Base-by-base conservation (phyloP, 768 basidiomycete genomes). In the Mycena vulgaris region DNA sequence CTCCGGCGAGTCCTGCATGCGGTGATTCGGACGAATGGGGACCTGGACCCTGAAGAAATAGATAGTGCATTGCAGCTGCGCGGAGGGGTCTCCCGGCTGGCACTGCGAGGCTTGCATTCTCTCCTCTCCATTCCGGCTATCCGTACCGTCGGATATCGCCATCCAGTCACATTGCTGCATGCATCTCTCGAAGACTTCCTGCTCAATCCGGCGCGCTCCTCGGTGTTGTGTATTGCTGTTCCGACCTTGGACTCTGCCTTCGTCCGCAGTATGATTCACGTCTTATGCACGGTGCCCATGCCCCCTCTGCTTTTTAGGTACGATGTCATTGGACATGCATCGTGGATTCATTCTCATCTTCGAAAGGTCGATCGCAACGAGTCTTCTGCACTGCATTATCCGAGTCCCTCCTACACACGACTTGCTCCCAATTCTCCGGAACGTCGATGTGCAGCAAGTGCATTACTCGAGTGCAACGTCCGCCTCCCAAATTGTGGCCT, bases 21-120 rank as follows among this genome's bases (percentile, higher is more conserved):
- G 13, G n/a, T 56, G 6, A 28, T 62, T 23, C 8, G 23, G 10
- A 55, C 28, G 6, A 25, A 25, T 3, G n/a, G 3, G 2, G n/a
- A 33, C 10, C 35, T 39, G 39, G 51, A 61, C 3, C 49, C 66
- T 3, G 66, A 68, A 21, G 66, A 68, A 23, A 68, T 68, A n/a
- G 59, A 68, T 27, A 1, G 14, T 8, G 52, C 14, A 10, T 23
- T 68, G 25, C 49, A 62, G 11, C 1, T 62, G 10, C 59, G 58
- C 2, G 5, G 19, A 23, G 66, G 66, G 14, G 61, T 51, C 11
- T 40, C 59, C 6, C 66, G 66, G 17, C 49, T 61, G 8, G n/a
- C 31, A 5, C 21, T 68, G 25, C 35, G 66, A 10, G 39, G 40
- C 31, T 21, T 68, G 16, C 66, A 68, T 30, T 60, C 58, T 9